Evolutionary conservation across 1,284 basidiomycete genomes (phyloP).

Genomic region (Vanrija pseudolonga): DNA sequence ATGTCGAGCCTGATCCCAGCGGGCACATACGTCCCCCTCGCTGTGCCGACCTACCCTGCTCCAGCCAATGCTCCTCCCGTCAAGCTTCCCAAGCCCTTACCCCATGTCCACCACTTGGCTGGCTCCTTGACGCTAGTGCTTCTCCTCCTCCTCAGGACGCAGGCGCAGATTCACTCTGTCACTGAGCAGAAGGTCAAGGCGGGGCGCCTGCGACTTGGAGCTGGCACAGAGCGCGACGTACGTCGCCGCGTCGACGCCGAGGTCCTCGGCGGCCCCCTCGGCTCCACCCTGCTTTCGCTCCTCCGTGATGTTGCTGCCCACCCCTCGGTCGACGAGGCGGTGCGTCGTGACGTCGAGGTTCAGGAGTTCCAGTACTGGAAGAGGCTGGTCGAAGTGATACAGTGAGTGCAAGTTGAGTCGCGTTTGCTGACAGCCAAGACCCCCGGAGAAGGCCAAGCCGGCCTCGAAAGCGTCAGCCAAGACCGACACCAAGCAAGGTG

Average conservation of each 20-base stretch:
- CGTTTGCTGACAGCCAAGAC: neutral
- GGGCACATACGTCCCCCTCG: constrained; percentile 40
- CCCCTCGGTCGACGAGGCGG: constrained; percentile 30
- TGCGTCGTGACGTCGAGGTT: constrained; percentile 40
- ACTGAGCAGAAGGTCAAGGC: constrained; percentile 64
- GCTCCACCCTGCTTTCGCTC: constrained; percentile 34
- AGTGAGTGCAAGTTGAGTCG: constrained; percentile 8
- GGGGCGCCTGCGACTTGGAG: constrained; percentile 67
- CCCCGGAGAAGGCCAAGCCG: constrained; percentile 3
- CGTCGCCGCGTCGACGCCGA: constrained; percentile 55
- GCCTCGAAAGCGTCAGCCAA: neutral
- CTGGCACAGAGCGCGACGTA: constrained; percentile 63
- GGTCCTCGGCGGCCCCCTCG: constrained; percentile 44
- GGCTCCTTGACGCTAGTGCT: constrained; percentile 52
- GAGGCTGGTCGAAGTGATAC: constrained; percentile 25
- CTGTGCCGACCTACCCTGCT: constrained; percentile 58
- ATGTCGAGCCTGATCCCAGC: constrained; percentile 61
- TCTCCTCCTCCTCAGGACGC: constrained; percentile 49
- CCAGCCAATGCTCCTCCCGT: constrained; percentile 55
- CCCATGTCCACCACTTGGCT: constrained; percentile 49
- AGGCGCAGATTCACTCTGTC: constrained; percentile 63
- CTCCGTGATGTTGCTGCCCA: constrained; percentile 36
- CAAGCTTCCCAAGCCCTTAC: constrained; percentile 43
- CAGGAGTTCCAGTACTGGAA: constrained; percentile 43
- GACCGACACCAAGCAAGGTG: constrained; percentile 1